Evolutionary conservation across 768 basidiomycete genomes (phyloP), one percentile per base, ranked within the genome.

Genomic region (Nevesoporus exiguus): DNA sequence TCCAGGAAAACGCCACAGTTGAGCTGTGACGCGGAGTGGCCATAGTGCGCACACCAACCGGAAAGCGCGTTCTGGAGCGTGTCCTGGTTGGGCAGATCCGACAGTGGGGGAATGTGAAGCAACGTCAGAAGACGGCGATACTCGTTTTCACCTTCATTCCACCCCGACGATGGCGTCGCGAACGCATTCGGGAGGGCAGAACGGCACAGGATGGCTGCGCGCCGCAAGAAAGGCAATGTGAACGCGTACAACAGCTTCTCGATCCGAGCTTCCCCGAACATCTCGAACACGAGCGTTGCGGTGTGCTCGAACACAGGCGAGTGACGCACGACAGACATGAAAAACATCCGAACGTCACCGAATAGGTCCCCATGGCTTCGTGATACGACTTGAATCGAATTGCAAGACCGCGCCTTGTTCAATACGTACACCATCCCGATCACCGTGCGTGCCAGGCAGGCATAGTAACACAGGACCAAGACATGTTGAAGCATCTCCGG

Each of bases 401-500:
- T 80, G 61, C 76, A 77, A 49, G 77, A 82, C 40, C 88, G 73
- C 1, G 82, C 81, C 69, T 88, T 88, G 77, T 83, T 89, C 54
- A 92, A 75, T 24, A 90, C 77, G 58, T 88, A 88, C n/a, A 91
- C 84, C 40, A 98, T 74, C 0, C 90, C 90, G 43, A 98, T 82
- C 61, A 91, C 88, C 3, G 85, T 85, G 4, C 94, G 86, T 1
- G 91, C 88, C 45, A 99, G 77, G 59, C 87, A 87, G 5, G 92
- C 91, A 65, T 97, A 98, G 71, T 95, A 98, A 1, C 87, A 81
- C 61, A 98, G 78, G 36, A 90, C 77, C n/a, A 93, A 79, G 42
- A 96, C 87, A 61, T 97, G 89, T 30, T 88, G 83, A 25, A 99
- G 80, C 66, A 93, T 88, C 57, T 94, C 90, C 0, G 93, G 95